phyloP scores from a whole-genome alignment of 1,284 basidiomycete species.

The Megacollybia platyphylla region DNA sequence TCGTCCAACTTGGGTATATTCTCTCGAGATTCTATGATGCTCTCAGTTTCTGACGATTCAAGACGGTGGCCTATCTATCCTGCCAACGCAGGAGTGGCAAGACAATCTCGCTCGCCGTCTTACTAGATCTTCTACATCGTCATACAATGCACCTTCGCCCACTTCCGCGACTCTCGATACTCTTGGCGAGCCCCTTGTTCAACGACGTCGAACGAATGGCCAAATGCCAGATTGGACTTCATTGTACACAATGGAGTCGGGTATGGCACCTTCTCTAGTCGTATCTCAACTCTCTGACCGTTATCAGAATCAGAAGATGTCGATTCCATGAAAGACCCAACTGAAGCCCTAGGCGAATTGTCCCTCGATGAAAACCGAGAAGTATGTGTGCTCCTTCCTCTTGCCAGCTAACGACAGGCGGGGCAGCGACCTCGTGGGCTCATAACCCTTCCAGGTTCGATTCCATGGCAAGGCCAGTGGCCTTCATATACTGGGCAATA shows the following conservation, averaged over 20 bases:
- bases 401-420: no score
- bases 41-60: constrained; percentile 2
- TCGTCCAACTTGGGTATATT: constrained; percentile 41
- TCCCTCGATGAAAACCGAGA: constrained; percentile 75
- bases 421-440: no score
- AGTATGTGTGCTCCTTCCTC: constrained; percentile 19
- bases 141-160: constrained; percentile 9
- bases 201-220: constrained; percentile 23
- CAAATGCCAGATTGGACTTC: constrained; percentile 30
- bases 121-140: constrained; percentile 17
- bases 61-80: constrained; percentile 49
- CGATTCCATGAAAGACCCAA: constrained; percentile 30
- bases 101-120: constrained; percentile 51
- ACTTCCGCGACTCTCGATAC: constrained; percentile 8
- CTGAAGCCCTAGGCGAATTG: constrained; percentile 56
- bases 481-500: constrained; percentile 59
- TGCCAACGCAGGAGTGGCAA: constrained; percentile 68
- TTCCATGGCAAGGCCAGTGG: constrained; percentile 69
- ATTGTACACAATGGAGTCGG: constrained; percentile 41
- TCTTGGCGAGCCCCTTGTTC: constrained; percentile 19
- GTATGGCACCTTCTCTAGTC: constrained; percentile 11
- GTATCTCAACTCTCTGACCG: constrained; percentile 6
- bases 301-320: constrained; percentile 14
- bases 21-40: constrained; percentile 6
- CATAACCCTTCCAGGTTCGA: constrained; percentile 38